Conservation (phyloP, 495 filamentous ascomycete genomes). For the Annulohypoxylon nitens region DNA sequence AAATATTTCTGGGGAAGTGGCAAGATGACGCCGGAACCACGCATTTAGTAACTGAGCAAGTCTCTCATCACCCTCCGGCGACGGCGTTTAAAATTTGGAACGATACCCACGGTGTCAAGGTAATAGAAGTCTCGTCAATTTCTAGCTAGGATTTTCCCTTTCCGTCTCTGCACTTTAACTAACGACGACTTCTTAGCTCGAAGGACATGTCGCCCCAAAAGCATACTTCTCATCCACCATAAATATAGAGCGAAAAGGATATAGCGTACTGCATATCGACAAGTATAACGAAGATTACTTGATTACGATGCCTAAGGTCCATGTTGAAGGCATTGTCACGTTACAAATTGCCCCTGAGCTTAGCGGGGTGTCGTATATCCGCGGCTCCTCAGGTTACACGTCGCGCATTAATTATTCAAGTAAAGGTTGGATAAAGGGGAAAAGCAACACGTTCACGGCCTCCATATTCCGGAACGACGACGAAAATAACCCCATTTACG, state of each 20-base stretch:
- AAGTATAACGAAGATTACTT: conserved; percentile 73
- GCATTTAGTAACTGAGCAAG: conserved; percentile 60
- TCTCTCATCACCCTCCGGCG: conserved; percentile 86
- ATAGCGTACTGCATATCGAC: conserved; percentile 76
- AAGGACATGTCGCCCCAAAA: conserved; percentile 90
- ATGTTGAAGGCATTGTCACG: conserved; percentile 87
- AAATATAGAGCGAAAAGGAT: conserved; percentile 85
- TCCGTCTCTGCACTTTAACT: not conserved
- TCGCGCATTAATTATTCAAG: conserved; percentile 83
- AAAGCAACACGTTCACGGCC: conserved; percentile 84
- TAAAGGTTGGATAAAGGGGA: conserved; percentile 85
- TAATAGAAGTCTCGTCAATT: conserved; percentile 48
- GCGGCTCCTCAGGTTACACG: conserved; percentile 78
- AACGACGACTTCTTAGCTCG: conserved; percentile 59
- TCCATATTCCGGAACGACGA: conserved; percentile 73
- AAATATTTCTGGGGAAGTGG: conserved; percentile 91
- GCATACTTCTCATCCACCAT: conserved; percentile 85
- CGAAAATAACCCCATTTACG: conserved; percentile 78
- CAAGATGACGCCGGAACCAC: conserved; percentile 78
- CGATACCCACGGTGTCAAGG: conserved; percentile 77
- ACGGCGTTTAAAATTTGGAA: conserved; percentile 88
- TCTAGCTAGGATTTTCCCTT: not conserved
- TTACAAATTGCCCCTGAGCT: conserved; percentile 84
- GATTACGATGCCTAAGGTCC: conserved; percentile 84
- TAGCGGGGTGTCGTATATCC: conserved; percentile 77